These are phyloP conservation scores for Abrus precatorius DNA, from an alignment of 306 rosid genomes.

Conservation along the genomic window DNA sequence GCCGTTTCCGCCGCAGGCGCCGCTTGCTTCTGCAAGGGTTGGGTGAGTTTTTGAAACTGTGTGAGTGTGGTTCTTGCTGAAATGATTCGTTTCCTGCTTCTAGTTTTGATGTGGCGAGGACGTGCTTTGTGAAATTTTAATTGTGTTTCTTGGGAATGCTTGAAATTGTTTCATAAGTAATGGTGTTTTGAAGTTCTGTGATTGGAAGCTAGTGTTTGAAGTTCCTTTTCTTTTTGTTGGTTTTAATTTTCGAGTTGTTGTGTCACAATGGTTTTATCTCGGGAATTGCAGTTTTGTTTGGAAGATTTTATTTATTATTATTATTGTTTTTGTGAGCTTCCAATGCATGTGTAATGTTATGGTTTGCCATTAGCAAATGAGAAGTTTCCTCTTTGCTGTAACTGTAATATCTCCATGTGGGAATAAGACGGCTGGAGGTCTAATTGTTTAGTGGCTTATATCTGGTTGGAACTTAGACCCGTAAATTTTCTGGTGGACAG, in stretches of 20 bases:
- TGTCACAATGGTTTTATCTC: background rate
- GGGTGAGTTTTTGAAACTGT: conserved; percentile 68
- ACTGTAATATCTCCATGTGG: background rate
- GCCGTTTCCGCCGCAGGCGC: conserved; percentile 59
- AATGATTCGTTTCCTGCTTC: conserved; percentile 19
- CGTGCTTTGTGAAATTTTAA: conserved; percentile 9
- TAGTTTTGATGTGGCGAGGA: conserved; percentile 11
- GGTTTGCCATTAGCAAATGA: conserved; percentile 16
- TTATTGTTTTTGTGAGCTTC: conserved; percentile 2
- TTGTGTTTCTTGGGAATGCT: conserved; percentile 20
- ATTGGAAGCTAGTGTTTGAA: conserved; percentile 24
- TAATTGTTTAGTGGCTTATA: conserved; percentile 9
- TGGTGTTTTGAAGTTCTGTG: background rate
- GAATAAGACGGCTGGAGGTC: conserved; percentile 40
- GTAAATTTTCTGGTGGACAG: background rate
- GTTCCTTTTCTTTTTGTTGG: background rate
- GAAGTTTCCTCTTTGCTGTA: background rate
- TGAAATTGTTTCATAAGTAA: background rate
- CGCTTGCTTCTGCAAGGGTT: conserved; percentile 63
- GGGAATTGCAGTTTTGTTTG: conserved; percentile 25
- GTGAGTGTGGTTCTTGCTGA: conserved; percentile 11
- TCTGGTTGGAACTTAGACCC: conserved; percentile 14
- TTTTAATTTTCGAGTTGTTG: background rate
- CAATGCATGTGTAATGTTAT: conserved; percentile 32
- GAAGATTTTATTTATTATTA: background rate